phyloP scores from a whole-genome alignment of 73 alveolate species.

The Paramecium primaurelia region DNA sequence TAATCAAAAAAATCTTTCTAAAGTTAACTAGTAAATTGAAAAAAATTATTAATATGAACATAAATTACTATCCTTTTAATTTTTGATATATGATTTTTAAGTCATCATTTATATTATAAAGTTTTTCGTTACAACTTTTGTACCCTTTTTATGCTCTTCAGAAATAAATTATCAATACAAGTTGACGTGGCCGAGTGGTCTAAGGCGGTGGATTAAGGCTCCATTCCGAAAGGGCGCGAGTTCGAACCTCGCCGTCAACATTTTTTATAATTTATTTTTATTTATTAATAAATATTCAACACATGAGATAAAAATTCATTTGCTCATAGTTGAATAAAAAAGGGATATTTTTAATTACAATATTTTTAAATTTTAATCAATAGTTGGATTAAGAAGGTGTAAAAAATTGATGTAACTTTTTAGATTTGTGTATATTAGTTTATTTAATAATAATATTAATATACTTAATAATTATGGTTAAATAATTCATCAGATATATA shows the following conservation, averaged over 20 bases:
- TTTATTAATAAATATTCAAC: not conserved
- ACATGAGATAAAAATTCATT: not conserved
- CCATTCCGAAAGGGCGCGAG: slow-evolving; percentile 73
- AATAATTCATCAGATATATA: not conserved
- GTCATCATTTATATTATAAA: not conserved
- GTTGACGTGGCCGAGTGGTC: slow-evolving; percentile 70
- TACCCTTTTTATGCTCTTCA: not conserved
- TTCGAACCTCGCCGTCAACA: slow-evolving; percentile 69
- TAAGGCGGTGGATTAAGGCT: slow-evolving; percentile 70
- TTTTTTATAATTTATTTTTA: not conserved
- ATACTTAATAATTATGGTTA: not conserved
- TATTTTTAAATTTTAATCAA: no score
- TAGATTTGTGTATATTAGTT: no score
- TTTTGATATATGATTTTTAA: not conserved
- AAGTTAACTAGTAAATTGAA: no score
- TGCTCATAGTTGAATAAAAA: not conserved
- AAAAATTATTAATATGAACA: no score
- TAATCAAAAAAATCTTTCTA: no score
- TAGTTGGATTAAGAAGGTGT: not conserved
- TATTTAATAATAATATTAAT: no score
- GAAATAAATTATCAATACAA: not conserved
- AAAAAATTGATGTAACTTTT: no score
- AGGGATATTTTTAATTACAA: not conserved
- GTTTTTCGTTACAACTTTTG: not conserved
- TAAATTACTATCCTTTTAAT: not conserved